Conservation (phyloP, 805 yeast genomes). For the Middelhovenomyces tepae region DNA sequence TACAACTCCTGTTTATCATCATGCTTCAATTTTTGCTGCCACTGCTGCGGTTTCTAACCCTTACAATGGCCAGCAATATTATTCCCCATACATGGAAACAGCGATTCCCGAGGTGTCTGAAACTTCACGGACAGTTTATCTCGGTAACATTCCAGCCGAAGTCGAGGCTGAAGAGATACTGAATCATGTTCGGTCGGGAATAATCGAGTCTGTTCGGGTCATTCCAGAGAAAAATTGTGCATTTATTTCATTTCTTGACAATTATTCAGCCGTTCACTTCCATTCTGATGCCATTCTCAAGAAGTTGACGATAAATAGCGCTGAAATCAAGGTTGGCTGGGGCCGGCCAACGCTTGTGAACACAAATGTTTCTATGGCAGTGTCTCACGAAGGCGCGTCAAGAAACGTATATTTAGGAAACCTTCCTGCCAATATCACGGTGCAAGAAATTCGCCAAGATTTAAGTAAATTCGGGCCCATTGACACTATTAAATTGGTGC, state of each 20-base stretch:
- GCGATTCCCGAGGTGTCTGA: too few relatives aligned
- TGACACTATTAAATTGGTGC: constrained; percentile 72
- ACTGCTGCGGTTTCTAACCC: too few relatives aligned
- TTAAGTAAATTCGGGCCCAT: constrained; percentile 69
- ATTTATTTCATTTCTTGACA: constrained; percentile 81
- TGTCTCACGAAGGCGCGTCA: constrained; percentile 81
- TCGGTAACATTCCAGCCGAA: constrained; percentile 82
- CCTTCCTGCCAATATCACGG: constrained; percentile 56
- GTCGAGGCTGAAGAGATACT: constrained; percentile 72
- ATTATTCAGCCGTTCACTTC: constrained; percentile 78
- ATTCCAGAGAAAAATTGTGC: constrained; percentile 86
- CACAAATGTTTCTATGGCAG: constrained; percentile 66
- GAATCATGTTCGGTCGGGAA: constrained; percentile 87
- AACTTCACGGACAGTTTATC: constrained; percentile 63
- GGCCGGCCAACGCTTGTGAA: constrained; percentile 71
- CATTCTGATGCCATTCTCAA: constrained; percentile 89
- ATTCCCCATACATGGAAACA: too few relatives aligned
- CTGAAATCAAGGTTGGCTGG: constrained; percentile 88
- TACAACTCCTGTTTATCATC: too few relatives aligned
- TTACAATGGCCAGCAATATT: too few relatives aligned
- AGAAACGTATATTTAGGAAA: constrained; percentile 88
- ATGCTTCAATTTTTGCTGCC: too few relatives aligned
- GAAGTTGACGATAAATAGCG: constrained; percentile 60
- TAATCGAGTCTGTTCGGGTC: constrained; percentile 64
- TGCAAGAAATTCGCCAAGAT: constrained; percentile 57